A percentile compares a stretch with the other conserved stretches of the same genome.
Conservation (phyloP, 1,139 yeast genomes). For the Cylindricascospora bacillispora region DNA sequence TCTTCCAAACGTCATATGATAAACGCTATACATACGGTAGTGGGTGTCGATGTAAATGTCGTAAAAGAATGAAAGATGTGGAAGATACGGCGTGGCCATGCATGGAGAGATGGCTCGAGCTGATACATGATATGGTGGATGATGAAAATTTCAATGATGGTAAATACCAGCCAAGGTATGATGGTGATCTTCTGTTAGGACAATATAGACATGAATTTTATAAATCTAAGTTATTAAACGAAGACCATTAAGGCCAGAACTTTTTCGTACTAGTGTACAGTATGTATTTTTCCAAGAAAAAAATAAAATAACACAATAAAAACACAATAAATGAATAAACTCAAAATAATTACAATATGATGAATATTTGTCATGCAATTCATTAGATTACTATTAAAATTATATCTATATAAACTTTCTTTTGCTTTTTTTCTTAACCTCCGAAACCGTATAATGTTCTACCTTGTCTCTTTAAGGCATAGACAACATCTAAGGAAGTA, state of each 20-base stretch:
- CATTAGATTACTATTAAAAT: no score
- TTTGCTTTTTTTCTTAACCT: no score
- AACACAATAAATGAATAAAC: no score
- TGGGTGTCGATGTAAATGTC: slow-evolving; percentile 56
- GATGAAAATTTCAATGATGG: slow-evolving; percentile 4
- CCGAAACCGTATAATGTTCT: slow-evolving; percentile 99
- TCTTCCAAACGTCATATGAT: slow-evolving; percentile 6
- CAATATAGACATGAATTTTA: neutral
- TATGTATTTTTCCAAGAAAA: no score
- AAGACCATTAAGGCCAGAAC: no score
- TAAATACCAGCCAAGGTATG: neutral
- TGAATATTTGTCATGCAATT: no score
- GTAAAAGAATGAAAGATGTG: slow-evolving; percentile 27
- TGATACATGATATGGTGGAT: slow-evolving; percentile 6
- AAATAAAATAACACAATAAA: no score
- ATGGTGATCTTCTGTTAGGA: neutral
- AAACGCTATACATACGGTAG: neutral
- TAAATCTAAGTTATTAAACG: neutral
- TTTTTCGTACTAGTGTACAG: no score
- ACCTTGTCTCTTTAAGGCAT: slow-evolving; percentile 98
- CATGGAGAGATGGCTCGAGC: slow-evolving; percentile 11
- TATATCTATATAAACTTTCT: no score
- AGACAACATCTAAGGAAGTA: slow-evolving; percentile 91
- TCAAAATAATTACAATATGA: no score
- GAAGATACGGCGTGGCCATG: slow-evolving; percentile 15